Conservation (phyloP, 495 filamentous ascomycete species). For the Immersiella caudata region DNA sequence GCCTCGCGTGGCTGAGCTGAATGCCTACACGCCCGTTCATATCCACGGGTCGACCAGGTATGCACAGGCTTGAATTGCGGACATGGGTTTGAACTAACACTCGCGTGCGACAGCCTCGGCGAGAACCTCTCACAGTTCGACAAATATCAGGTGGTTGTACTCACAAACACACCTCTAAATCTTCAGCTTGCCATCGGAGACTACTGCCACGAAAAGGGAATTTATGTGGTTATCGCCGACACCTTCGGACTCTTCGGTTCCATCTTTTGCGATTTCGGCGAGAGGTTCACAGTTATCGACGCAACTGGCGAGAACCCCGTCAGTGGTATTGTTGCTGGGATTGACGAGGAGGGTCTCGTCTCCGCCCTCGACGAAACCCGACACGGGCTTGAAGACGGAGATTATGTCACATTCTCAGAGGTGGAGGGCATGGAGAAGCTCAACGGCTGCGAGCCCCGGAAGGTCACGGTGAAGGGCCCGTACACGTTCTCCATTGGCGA, state of each 20-base stretch:
- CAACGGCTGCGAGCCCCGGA: conserved; percentile 79
- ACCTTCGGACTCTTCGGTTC: conserved; percentile 93
- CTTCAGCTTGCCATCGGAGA: conserved; percentile 82
- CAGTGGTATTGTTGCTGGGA: conserved; percentile 87
- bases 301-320: conserved; percentile 85
- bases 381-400: conserved; percentile 94
- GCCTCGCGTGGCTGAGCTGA: conserved; percentile 89
- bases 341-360: conserved; percentile 86
- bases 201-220: conserved; percentile 90
- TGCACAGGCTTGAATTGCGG: not conserved
- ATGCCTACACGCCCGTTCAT: conserved; percentile 89
- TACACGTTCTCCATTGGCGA: conserved; percentile 98
- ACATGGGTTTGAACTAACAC: conserved; percentile 26
- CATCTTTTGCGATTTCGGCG: conserved; percentile 97
- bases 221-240: conserved; percentile 83
- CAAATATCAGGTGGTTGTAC: conserved; percentile 87
- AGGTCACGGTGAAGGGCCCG: conserved; percentile 91
- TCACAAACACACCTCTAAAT: conserved; percentile 79
- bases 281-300: conserved; percentile 87
- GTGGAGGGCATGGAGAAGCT: conserved; percentile 89
- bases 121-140: conserved; percentile 75
- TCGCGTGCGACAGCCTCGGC: conserved; percentile 50
- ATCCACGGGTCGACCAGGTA: conserved; percentile 64
- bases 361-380: conserved; percentile 94
- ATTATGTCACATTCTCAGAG: conserved; percentile 93